Evolutionary conservation across 352 stramenopile genomes (phyloP), one percentile per base, ranked within the genome.

Genomic region (Thraustochytrium sp.): DNA sequence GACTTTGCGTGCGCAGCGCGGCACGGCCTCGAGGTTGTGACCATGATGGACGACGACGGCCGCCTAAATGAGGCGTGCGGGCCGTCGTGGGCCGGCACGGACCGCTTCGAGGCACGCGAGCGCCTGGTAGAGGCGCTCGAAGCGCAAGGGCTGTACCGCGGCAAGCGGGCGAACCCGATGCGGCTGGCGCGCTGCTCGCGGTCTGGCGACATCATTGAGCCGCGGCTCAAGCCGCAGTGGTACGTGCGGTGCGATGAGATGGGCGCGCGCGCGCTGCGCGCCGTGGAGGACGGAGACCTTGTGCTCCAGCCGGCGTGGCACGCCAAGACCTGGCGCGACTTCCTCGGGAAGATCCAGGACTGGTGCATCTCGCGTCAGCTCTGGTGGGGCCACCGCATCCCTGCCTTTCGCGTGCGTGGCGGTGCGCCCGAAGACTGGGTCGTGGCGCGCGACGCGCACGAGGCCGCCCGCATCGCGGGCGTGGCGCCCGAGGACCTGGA

Each of bases 341-440:
- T 96, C 95, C 90, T 99, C 26, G 94, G 96, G 59, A 97, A 98
- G 86, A 98, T 98, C 86, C 94, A 97, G 84, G 96, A 99, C 89
- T 99, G 97, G 97, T 99, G 97, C 89, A 95, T 99, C 51, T 98
- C 94, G 38, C 91, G 97, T 75, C 97, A 99, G 88, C 88, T 99
- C 40, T 99, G 96, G 96, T 99, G 97, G 97, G 97, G 97, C 8
- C 97, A 99, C 87, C 93, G 96, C 62, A 99, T 99, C 82, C 97
- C 97, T 0, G 97, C 98, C 3, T 99, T 97, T 91, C 96, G 97
- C 84, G 87, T 98, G 46, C 87, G 90, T 82, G 94, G 89, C 44
- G 91, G 92, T 82, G 92, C 21, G 11, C 16, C 53, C 9, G 76
- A 84, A 5, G 23, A 49, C 3, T 44, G 90, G 63, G 90, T 95